Conservation (phyloP, 2,329 filamentous ascomycete species). For the Colletotrichum eremochloae region DNA sequence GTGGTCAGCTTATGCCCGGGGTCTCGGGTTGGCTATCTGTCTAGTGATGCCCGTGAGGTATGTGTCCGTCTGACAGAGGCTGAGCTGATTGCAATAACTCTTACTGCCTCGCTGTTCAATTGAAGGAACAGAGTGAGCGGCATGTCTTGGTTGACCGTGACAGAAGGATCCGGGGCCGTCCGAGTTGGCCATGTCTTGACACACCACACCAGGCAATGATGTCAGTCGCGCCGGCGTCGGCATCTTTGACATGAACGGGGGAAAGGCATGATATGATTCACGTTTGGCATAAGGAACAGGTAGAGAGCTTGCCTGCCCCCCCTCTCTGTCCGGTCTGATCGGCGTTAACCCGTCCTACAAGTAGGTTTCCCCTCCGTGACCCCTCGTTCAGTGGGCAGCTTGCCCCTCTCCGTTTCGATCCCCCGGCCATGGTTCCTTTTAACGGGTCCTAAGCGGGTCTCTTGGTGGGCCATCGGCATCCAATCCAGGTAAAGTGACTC, state of each 20-base stretch:
- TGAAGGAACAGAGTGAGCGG: too few relatives aligned
- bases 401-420: background rate
- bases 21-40: background rate
- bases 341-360: too few relatives aligned
- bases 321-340: too few relatives aligned
- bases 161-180: background rate
- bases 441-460: background rate
- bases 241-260: background rate
- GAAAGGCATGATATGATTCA: background rate
- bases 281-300: background rate
- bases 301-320: too few relatives aligned
- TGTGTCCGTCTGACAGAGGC: conserved; percentile 1
- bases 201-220: background rate
- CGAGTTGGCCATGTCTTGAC: background rate
- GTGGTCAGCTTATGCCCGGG: conserved; percentile 13
- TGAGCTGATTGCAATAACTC: conserved; percentile 6
- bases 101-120: background rate
- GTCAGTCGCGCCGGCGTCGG: background rate
- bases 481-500: too few relatives aligned
- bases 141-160: background rate
- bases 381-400: background rate
- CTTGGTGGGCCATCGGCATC: background rate
- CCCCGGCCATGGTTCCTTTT: background rate
- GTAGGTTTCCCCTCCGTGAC: background rate
- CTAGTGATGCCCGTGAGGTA: too few relatives aligned